Conservation (phyloP, 2,329 filamentous ascomycete species). For the Chaetomiaceae sp. region DNA sequence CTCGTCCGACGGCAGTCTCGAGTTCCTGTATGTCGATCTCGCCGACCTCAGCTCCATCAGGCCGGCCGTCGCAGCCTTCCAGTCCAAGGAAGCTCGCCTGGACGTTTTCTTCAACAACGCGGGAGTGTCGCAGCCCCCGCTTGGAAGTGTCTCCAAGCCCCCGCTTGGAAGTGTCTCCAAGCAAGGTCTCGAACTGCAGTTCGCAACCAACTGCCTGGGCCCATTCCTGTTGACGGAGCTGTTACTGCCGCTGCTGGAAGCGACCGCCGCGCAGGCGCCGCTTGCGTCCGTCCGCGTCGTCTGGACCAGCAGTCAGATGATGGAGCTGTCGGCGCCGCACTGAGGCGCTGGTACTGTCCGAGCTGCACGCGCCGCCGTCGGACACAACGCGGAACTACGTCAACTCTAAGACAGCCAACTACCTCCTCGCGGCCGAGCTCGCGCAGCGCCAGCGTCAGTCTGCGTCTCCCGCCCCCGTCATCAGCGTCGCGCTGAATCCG, state of each 20-base stretch:
- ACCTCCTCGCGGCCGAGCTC: conserved; percentile 18
- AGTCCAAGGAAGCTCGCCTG: conserved; percentile 26
- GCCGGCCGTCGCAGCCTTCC: conserved; percentile 26
- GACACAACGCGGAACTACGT: conserved; percentile 18
- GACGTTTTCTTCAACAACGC: conserved; percentile 36
- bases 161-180: conserved; percentile 26
- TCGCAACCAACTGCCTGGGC: conserved; percentile 24
- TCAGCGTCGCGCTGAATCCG: conserved; percentile 31
- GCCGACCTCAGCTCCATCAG: conserved; percentile 27
- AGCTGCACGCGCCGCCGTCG: conserved; percentile 10
- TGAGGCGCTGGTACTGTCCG: conserved; percentile 15
- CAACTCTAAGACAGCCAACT: conserved; percentile 21
- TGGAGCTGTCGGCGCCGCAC: conserved; percentile 13
- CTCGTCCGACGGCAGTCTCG: conserved; percentile 28
- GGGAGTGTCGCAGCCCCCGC: conserved; percentile 30
- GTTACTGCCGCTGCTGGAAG: conserved; percentile 19
- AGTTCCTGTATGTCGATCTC: conserved; percentile 38
- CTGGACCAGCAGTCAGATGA: conserved; percentile 18
- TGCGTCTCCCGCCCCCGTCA: not conserved
- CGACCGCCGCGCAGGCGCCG: conserved; percentile 6
- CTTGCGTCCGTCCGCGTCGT: conserved; percentile 17
- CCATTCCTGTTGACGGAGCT: conserved; percentile 23
- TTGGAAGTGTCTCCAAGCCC: conserved; percentile 26
- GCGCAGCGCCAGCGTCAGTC: conserved; percentile 9
- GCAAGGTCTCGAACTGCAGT: conserved; percentile 23